These are phyloP conservation scores for Colletotrichum magnum DNA, from an alignment of 2,329 filamentous ascomycete genomes.

Conservation along the genomic window DNA sequence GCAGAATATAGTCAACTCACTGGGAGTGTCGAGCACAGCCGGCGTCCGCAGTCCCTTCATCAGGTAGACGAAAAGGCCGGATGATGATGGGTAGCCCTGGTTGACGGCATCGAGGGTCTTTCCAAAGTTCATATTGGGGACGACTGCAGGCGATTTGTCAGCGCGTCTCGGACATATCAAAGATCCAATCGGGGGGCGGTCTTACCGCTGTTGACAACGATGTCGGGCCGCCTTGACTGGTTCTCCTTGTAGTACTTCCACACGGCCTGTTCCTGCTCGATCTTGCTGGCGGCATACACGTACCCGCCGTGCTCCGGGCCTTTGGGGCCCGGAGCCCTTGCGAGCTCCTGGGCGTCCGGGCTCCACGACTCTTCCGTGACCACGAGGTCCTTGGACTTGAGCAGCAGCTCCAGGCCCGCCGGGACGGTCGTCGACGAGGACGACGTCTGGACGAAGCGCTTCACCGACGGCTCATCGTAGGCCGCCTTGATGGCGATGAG, in stretches of 20 bases:
- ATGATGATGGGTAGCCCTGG: conserved; percentile 45
- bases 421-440: conserved; percentile 47
- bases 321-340: conserved; percentile 55
- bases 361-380: conserved; percentile 52
- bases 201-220: conserved; percentile 33
- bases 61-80: conserved; percentile 40
- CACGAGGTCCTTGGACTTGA: conserved; percentile 8
- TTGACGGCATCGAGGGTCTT: conserved; percentile 39
- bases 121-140: conserved; percentile 49
- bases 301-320: conserved; percentile 43
- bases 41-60: conserved; percentile 41
- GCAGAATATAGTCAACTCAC: not conserved
- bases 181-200: too few relatives aligned
- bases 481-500: conserved; percentile 53
- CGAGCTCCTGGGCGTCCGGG: conserved; percentile 48
- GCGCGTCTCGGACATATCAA: too few relatives aligned
- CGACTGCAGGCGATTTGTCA: conserved; percentile 35
- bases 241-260: conserved; percentile 55
- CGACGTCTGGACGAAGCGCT: conserved; percentile 57
- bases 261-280: conserved; percentile 51
- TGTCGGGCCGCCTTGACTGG: conserved; percentile 42
- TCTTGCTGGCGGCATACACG: conserved; percentile 57
- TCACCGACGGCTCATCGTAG: conserved; percentile 50
- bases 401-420: conserved; percentile 41
- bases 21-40: not conserved